phyloP scores from a whole-genome alignment of 352 stramenopile species.

The Phytophthora agathidicida region DNA sequence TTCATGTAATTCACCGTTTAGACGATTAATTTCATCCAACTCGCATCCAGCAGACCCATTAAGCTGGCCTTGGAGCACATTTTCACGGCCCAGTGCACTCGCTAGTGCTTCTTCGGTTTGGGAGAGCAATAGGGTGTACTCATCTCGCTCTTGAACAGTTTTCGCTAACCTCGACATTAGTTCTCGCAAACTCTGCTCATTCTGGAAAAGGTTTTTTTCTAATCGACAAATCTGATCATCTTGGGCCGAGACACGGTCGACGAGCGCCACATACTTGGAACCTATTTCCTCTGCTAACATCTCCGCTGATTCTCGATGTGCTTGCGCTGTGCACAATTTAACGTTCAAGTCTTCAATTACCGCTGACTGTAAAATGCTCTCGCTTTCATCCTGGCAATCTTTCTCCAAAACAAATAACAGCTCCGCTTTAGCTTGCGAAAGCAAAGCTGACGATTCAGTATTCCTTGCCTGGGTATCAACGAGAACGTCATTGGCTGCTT shows the following conservation, averaged over 20 bases:
- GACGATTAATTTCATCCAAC: conserved; percentile 19
- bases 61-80: conserved; percentile 12
- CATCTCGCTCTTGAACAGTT: conserved; percentile 5
- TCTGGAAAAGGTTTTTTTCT: neutral
- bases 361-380: neutral
- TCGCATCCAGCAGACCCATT: neutral
- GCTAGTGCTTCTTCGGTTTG: conserved; percentile 25
- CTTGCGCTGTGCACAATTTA: conserved; percentile 2
- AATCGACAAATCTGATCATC: neutral
- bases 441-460: conserved; percentile 1
- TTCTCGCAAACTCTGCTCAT: conserved; percentile 5
- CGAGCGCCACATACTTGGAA: neutral
- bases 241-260: neutral
- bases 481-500: neutral
- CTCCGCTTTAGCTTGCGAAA: neutral
- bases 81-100: conserved; percentile 15
- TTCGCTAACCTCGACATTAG: conserved; percentile 1
- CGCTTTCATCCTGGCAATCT: neutral
- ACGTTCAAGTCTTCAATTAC: conserved; percentile 4
- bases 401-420: conserved; percentile 1
- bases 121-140: conserved; percentile 8
- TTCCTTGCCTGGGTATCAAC: neutral
- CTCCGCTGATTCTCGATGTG: conserved; percentile 1
- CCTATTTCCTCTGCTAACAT: conserved; percentile 13
- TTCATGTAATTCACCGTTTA: conserved; percentile 28